Percentiles rank a stretch among this genome's conserved stretches.
These are phyloP conservation scores for Ogataea methanolica DNA, from an alignment of 805 yeast genomes.

Conservation along the genomic window DNA sequence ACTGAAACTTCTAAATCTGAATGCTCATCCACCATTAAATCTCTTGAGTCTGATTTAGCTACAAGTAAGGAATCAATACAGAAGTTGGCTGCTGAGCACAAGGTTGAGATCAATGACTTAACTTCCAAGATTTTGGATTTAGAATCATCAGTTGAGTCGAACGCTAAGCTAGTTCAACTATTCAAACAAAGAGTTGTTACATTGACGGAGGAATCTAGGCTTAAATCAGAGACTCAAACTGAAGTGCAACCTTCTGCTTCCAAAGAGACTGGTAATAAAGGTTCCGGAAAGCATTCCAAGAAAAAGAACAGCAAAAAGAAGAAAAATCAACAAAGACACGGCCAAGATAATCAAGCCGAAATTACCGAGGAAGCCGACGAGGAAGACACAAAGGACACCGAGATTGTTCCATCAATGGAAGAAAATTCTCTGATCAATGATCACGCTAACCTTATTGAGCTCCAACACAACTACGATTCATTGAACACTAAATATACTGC, in stretches of 20 bases:
- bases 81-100: background rate
- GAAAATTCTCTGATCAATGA: constrained; percentile 1
- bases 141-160: constrained; percentile 18
- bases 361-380: constrained; percentile 16
- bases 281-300: constrained; percentile 10
- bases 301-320: constrained; percentile 18
- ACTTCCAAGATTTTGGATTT: background rate
- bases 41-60: background rate
- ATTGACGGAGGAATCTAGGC: constrained; percentile 16
- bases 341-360: constrained; percentile 1
- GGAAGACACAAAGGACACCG: constrained; percentile 18
- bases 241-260: background rate
- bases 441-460: constrained; percentile 20
- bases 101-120: background rate
- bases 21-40: background rate
- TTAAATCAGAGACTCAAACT: background rate
- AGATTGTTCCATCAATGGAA: constrained; percentile 6
- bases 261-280: background rate
- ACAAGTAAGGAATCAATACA: background rate
- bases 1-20: background rate
- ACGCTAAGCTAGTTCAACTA: constrained; percentile 16
- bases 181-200: constrained; percentile 24
- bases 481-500: constrained; percentile 9
- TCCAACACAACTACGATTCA: constrained; percentile 20
- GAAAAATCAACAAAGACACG: constrained; percentile 8